Conservation (phyloP, 345 rosid species). For the Populus deltoides region DNA sequence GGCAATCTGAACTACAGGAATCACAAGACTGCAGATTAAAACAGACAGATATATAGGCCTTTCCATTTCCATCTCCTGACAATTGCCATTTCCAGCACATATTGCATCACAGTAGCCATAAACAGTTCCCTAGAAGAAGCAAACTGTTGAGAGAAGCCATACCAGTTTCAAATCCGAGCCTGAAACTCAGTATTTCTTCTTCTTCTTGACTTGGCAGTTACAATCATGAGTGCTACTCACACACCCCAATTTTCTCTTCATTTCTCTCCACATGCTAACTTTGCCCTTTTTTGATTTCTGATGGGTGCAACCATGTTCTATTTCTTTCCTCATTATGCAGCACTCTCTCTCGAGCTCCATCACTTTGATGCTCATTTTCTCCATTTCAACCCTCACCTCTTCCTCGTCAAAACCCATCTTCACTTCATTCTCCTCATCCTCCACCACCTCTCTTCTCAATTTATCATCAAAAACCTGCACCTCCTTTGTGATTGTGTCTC, state of each 20-base stretch:
- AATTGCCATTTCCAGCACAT: too few relatives aligned
- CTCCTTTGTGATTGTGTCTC: slow-evolving; percentile 44
- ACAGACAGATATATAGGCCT: too few relatives aligned
- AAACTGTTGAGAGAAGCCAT: too few relatives aligned
- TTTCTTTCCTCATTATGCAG: slow-evolving; percentile 48
- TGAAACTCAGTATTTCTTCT: slow-evolving; percentile 31
- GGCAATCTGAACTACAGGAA: too few relatives aligned
- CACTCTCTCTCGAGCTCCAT: slow-evolving; percentile 54
- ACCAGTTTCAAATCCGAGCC: too few relatives aligned
- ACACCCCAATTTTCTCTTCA: slow-evolving; percentile 94
- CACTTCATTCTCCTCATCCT: neutral
- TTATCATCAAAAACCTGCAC: slow-evolving; percentile 25
- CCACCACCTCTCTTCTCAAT: slow-evolving; percentile 15
- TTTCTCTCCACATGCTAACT: slow-evolving; percentile 57
- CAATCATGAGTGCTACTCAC: slow-evolving; percentile 39
- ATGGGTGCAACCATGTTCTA: slow-evolving; percentile 25
- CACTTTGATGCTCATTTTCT: slow-evolving; percentile 62
- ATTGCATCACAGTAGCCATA: too few relatives aligned
- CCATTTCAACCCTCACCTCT: slow-evolving; percentile 42
- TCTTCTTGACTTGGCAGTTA: slow-evolving; percentile 46
- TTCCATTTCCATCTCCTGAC: too few relatives aligned
- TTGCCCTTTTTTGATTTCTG: slow-evolving; percentile 37
- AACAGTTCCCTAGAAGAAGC: too few relatives aligned
- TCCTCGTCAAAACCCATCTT: slow-evolving; percentile 29
- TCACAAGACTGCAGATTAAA: too few relatives aligned